Base-by-base conservation (phyloP, 2,329 filamentous ascomycete genomes). In the Colletotrichum echinochloae region DNA sequence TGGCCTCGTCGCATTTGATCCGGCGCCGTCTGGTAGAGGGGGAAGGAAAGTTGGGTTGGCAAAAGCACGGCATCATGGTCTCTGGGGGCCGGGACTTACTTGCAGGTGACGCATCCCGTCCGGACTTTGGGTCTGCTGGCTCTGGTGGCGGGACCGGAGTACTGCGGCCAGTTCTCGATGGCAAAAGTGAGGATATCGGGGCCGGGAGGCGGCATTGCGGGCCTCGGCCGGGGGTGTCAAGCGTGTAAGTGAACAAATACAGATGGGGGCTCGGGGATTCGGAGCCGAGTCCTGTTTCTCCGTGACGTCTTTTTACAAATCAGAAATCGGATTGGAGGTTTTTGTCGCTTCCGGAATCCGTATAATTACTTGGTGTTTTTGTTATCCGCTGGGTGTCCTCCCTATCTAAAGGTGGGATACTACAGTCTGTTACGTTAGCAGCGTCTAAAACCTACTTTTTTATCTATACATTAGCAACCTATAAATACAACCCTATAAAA, bases 101-200 rank as follows among this genome's bases (percentile, higher is more conserved):
- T 71, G 68, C 68, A 71, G n/a, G 68, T 73, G 16, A 72, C 23
- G 39, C 72, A 73, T 59, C 72, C 72, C 5, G 73, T 73, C 16
- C 72, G 70, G 37, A 73, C 72, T 51, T 73, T 74, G 48, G 69
- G 72, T 28, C 52, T 73, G 49, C 66, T 74, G 6, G 72, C 66
- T n/a, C 72, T 60, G 39, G 63, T 70, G 12, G 20, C 41, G 16
- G 67, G 67, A 26, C 67, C 67, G 18, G 41, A 6, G 39, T 59
- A 66, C 26, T 41, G 51, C 49, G 67, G 67, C 67, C 67, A 66
- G 67, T 70, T 59, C 39, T 60, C 62, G 33, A 70, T 46, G 4
- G 67, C 63, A 14, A 70, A 70, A 51, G 63, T 70, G n/a, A 70
- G 63, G 20, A 70, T 46, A 20, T 35, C 41, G 18, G 62, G 62